Percentiles rank a stretch among this genome's conserved stretches.
These are phyloP conservation scores for Parascedosporium putredinis DNA, from an alignment of 2,329 filamentous ascomycete species.

Conservation along the genomic window DNA sequence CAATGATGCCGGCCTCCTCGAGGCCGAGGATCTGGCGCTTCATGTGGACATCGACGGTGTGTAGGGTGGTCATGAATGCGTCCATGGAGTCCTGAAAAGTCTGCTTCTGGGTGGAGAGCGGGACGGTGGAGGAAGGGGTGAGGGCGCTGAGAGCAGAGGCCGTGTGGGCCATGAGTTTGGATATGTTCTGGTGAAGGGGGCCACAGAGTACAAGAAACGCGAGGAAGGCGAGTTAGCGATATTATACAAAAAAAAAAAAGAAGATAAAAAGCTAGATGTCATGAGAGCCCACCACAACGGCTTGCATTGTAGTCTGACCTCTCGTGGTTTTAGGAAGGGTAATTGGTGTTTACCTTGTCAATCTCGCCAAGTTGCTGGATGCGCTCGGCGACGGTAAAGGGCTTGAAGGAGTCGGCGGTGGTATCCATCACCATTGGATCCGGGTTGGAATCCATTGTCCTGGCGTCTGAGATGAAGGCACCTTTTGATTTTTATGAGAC, in stretches of 20 bases:
- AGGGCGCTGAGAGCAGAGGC: constrained; percentile 35
- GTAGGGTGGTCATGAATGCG: constrained; percentile 62
- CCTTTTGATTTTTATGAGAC: not conserved
- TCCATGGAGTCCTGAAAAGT: constrained; percentile 50
- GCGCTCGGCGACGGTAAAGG: constrained; percentile 66
- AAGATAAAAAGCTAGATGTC: no score
- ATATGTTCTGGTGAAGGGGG: constrained; percentile 16
- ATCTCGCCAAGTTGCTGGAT: constrained; percentile 73
- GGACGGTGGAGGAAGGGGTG: constrained; percentile 24
- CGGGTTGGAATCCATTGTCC: not conserved
- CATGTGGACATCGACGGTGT: constrained; percentile 63
- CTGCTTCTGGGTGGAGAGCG: constrained; percentile 38
- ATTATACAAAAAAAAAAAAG: no score
- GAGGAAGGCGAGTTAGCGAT: no score
- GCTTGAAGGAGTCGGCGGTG: constrained; percentile 25
- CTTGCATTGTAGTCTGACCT: no score
- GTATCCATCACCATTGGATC: no score
- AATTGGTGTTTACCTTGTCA: constrained; percentile 45
- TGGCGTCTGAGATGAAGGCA: not conserved
- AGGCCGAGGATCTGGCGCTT: constrained; percentile 62
- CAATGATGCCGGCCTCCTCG: constrained; percentile 70
- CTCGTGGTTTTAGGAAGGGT: constrained; percentile 10
- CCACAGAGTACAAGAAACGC: no score
- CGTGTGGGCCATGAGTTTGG: constrained; percentile 31
- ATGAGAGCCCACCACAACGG: no score